phyloP scores from a whole-genome alignment of 345 rosid species.

The Lenwebbia sp. region DNA sequence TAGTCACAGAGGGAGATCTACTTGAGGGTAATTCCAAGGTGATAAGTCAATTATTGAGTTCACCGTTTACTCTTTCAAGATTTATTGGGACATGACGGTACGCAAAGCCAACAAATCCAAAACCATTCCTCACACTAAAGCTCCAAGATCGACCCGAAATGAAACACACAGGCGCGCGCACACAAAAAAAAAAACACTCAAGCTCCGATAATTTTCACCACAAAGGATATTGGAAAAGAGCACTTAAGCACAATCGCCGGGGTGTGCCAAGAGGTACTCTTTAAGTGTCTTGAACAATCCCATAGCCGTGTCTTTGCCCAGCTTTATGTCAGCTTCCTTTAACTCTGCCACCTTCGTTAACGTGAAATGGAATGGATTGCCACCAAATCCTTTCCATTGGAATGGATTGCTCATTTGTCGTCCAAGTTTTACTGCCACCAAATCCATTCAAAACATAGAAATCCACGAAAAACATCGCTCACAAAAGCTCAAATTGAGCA shows the following conservation, averaged over 20 bases:
- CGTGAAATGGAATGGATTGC: not conserved
- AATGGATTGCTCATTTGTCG: too few species aligned
- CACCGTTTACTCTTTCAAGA: too few species aligned
- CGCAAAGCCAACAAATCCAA: not conserved
- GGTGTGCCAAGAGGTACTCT: constrained; percentile 13
- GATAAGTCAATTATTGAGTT: too few species aligned
- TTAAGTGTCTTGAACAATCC: constrained; percentile 11
- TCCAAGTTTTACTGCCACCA: too few species aligned
- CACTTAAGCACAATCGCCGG: not conserved
- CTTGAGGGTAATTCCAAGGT: too few species aligned
- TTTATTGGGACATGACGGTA: too few species aligned
- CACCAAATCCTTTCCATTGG: too few species aligned
- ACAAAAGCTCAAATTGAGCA: too few species aligned
- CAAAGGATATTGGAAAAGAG: not conserved
- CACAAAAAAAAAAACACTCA: too few species aligned
- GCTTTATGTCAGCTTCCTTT: constrained; percentile 4
- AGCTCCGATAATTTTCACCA: not conserved
- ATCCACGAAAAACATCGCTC: too few species aligned
- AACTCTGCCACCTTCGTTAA: not conserved
- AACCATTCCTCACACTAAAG: not conserved
- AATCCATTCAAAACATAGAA: too few species aligned
- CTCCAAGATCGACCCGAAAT: not conserved
- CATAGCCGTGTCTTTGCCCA: constrained; percentile 1
- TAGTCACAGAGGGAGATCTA: too few species aligned
- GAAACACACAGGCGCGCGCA: not conserved